A percentile compares a stretch with the other conserved stretches of the same genome.
These are phyloP conservation scores for Hypoxylon trugodes DNA, from an alignment of 495 filamentous ascomycete genomes.

Conservation along the genomic window DNA sequence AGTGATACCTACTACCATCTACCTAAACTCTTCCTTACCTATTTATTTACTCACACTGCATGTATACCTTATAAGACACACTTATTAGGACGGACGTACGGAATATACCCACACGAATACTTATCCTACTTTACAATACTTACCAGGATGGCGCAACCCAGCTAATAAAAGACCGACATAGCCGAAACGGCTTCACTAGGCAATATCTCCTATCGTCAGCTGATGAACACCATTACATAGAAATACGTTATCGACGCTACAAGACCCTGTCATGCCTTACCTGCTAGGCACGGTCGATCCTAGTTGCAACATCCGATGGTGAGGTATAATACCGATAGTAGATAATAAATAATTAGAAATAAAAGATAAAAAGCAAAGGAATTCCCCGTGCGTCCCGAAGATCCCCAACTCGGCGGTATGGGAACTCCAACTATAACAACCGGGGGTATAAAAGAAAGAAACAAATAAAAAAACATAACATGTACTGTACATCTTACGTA, in stretches of 20 bases:
- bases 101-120: slow-evolving; percentile 15
- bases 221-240: slow-evolving; percentile 32
- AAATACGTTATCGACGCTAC: slow-evolving; percentile 22
- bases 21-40: background rate
- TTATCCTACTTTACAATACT: background rate
- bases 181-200: slow-evolving; percentile 22
- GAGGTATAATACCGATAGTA: slow-evolving; percentile 11
- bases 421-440: slow-evolving; percentile 2
- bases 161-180: slow-evolving; percentile 21
- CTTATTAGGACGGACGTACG: slow-evolving; percentile 24
- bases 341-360: slow-evolving; percentile 14
- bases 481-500: slow-evolving; percentile 36
- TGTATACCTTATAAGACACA: background rate
- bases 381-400: slow-evolving; percentile 28
- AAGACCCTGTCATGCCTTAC: slow-evolving; percentile 14
- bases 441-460: no score
- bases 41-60: background rate
- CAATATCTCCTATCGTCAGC: slow-evolving; percentile 32
- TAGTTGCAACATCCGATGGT: slow-evolving; percentile 13
- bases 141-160: slow-evolving; percentile 22
- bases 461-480: background rate
- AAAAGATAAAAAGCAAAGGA: slow-evolving; percentile 3
- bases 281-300: slow-evolving; percentile 18
- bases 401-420: slow-evolving; percentile 12
- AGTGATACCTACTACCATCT: slow-evolving; percentile 37